Evolutionary conservation across 805 yeast species (phyloP).

Genomic region (Allodekkera sacchari): DNA sequence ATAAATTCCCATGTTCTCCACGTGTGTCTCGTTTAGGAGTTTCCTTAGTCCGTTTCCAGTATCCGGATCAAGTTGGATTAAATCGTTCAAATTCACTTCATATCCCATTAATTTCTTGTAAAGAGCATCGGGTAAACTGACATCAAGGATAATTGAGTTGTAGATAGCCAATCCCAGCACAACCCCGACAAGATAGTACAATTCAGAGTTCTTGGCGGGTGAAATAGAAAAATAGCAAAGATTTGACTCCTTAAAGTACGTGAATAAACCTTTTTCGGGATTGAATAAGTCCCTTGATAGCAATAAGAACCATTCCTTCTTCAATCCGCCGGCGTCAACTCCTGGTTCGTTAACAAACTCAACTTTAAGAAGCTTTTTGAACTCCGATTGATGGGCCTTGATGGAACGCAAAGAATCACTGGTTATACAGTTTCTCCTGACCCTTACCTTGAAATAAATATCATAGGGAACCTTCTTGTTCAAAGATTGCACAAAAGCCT

Average conservation of each 20-base stretch:
- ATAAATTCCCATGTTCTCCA: slow-evolving; percentile 40
- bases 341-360: slow-evolving; percentile 88
- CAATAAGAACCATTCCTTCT: slow-evolving; percentile 87
- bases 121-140: slow-evolving; percentile 65
- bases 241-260: slow-evolving; percentile 58
- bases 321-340: slow-evolving; percentile 89
- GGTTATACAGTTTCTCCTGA: slow-evolving; percentile 59
- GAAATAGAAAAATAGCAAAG: slow-evolving; percentile 66
- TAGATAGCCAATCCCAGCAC: slow-evolving; percentile 85
- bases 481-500: slow-evolving; percentile 67
- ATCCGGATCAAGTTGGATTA: slow-evolving; percentile 58
- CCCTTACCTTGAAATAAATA: slow-evolving; percentile 58
- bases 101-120: slow-evolving; percentile 64
- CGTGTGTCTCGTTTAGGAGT: slow-evolving; percentile 35
- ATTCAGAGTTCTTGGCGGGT: slow-evolving; percentile 37
- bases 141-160: slow-evolving; percentile 79
- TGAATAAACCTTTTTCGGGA: slow-evolving; percentile 60
- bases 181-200: slow-evolving; percentile 74
- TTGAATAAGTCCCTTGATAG: slow-evolving; percentile 63
- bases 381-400: slow-evolving; percentile 44
- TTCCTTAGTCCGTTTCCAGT: slow-evolving; percentile 44
- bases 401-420: slow-evolving; percentile 67
- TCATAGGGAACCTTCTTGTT: slow-evolving; percentile 54
- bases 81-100: slow-evolving; percentile 55
- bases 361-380: slow-evolving; percentile 67